Conservation (phyloP, 306 rosid species). For the Trifolium fragiferum region DNA sequence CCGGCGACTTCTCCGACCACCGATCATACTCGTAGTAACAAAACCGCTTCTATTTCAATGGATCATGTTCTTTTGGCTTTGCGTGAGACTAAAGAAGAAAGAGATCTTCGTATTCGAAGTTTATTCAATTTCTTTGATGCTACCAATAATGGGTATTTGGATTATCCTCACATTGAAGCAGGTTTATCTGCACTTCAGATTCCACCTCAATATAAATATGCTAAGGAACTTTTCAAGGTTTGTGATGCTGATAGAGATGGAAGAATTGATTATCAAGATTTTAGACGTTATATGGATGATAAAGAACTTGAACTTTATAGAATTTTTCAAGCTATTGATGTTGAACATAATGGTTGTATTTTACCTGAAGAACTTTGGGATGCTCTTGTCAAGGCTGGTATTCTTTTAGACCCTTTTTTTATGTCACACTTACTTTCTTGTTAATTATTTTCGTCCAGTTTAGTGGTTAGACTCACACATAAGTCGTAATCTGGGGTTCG, state of each 20-base stretch:
- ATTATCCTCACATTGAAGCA: conserved; percentile 57
- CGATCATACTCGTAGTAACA: conserved; percentile 44
- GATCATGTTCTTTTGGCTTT: conserved; percentile 63
- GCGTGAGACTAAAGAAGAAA: conserved; percentile 61
- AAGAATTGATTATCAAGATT: conserved; percentile 55
- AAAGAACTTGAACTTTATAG: conserved; percentile 65
- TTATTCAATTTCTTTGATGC: conserved; percentile 60
- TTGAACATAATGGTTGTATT: conserved; percentile 61
- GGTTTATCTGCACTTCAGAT: conserved; percentile 63
- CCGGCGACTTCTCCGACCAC: conserved; percentile 35
- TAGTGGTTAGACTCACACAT: too few species aligned
- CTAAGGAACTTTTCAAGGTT: conserved; percentile 61
- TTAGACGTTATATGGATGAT: conserved; percentile 63
- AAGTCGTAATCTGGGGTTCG: too few species aligned
- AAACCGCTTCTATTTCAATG: conserved; percentile 49
- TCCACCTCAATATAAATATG: conserved; percentile 60
- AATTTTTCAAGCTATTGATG: conserved; percentile 66
- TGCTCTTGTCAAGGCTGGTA: conserved; percentile 71
- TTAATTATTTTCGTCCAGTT: background rate
- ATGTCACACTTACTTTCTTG: conserved; percentile 2
- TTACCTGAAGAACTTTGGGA: conserved; percentile 66
- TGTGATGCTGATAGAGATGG: conserved; percentile 64
- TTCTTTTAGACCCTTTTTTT: conserved; percentile 15
- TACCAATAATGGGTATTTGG: conserved; percentile 55
- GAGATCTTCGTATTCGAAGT: conserved; percentile 60